Evolutionary conservation across 1,284 basidiomycete genomes (phyloP), one percentile per base, ranked within the genome.

Genomic region (Tetrapyrgos nigripes): DNA sequence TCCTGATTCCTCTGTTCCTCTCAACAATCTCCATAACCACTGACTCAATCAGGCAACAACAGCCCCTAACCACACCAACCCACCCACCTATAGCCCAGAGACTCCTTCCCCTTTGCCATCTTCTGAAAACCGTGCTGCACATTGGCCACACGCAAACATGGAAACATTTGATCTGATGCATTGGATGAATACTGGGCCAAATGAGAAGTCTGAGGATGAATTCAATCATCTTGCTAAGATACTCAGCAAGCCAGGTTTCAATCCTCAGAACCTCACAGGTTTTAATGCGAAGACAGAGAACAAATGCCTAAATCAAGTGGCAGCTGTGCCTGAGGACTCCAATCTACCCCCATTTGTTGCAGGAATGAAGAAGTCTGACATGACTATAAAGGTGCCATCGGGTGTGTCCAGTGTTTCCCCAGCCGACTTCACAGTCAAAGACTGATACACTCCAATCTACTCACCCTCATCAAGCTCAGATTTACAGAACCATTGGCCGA

Each of bases 91-190:
- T n/a, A 40, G 14, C 17, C 4, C 4, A 17, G 5, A 11, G 14
- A 40, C 19, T 8, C 17, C 37, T 4, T 17, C 6, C 5, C 19
- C 31, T 14, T 8, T n/a, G 14, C 6, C 21, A 23, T 8, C 9
- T 14, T 8, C 10, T 3, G 27, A 55, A 28, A 13, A 29, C 14
- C 14, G 43, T 21, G 45, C 10, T 23, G 46, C 59, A 3, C 67
- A 64, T 55, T 65, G 65, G 66, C 68, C 68, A 2, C 67, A 63
- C 52, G 14, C n/a, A 2, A 67, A 64, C 3, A 69, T 70, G 67
- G 19, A 45, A 1, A 57, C 62, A 3, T 67, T 62, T 55, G 19
- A 40, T 3, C 40, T 70, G 1, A 70, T 70, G 68, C 50, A 48
- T 0, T 70, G 69, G 67, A 57, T 55, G 50, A 54, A 61, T 23